Evolutionary conservation across 2,329 filamentous ascomycete genomes (phyloP).

Genomic region (Aspergillus awamori): DNA sequence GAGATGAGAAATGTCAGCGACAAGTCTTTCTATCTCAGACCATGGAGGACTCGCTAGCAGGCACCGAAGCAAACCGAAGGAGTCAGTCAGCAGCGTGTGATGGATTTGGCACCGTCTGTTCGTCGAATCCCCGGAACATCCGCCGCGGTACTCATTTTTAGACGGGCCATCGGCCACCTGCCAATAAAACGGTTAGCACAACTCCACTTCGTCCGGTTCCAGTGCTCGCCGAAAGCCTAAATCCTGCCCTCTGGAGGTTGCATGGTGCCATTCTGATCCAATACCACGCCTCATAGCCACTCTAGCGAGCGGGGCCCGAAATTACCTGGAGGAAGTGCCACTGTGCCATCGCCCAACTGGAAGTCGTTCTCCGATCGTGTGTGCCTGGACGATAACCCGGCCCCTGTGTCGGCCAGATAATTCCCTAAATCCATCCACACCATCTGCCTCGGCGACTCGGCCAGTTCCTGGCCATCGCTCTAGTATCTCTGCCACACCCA

Average conservation of each 20-base stretch:
- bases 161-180: neutral
- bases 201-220: neutral
- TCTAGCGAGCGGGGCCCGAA: neutral
- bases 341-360: neutral
- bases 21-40: neutral
- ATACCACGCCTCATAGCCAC: neutral
- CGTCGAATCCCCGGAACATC: neutral
- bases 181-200: neutral
- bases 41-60: neutral
- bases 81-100: neutral
- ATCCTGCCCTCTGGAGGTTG: neutral
- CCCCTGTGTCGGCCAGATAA: neutral
- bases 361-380: neutral
- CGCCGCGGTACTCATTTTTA: neutral
- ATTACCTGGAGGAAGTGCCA: neutral
- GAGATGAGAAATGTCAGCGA: too few relatives aligned
- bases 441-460: neutral
- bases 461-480: neutral
- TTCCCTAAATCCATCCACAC: neutral
- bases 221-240: slow-evolving; percentile 1
- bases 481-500: neutral
- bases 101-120: neutral
- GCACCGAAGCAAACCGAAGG: too few relatives aligned
- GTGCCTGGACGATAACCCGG: neutral
- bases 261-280: neutral